Percentiles rank a stretch among this genome's conserved stretches.
These are phyloP conservation scores for Arthrobotrys musiformis DNA, from an alignment of 2,329 filamentous ascomycete genomes.

Conservation along the genomic window DNA sequence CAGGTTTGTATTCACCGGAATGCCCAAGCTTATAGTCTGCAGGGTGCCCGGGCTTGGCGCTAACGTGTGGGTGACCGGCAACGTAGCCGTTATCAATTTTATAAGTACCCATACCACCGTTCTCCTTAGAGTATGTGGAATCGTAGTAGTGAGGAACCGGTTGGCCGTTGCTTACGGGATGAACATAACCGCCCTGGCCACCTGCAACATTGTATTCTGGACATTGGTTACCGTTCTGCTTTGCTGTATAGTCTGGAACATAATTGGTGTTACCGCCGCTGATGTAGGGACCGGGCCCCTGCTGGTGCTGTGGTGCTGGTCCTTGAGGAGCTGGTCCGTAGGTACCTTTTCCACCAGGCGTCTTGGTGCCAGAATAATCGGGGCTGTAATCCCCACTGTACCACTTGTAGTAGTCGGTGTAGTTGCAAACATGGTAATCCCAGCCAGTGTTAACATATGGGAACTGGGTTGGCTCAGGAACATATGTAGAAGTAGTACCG, in stretches of 20 bases:
- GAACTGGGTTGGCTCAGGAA: conserved; percentile 40
- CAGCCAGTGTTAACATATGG: conserved; percentile 49
- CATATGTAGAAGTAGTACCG: conserved; percentile 36
- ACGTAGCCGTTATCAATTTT: background rate
- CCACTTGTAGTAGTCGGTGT: conserved; percentile 50
- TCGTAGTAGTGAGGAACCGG: background rate
- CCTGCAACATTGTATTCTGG: background rate
- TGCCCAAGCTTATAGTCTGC: background rate
- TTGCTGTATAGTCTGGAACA: background rate
- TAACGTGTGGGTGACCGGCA: background rate
- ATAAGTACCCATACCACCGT: background rate
- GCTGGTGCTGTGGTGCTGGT: background rate
- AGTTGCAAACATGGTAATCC: conserved; percentile 47
- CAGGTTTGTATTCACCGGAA: background rate
- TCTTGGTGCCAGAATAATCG: conserved; percentile 24
- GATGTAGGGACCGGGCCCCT: background rate
- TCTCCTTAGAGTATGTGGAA: background rate
- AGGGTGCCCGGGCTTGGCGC: background rate
- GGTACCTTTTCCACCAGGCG: background rate
- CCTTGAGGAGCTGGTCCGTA: background rate
- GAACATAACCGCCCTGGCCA: background rate
- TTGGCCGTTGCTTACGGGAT: background rate
- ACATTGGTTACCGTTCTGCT: background rate
- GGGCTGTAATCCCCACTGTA: conserved; percentile 51
- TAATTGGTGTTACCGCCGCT: background rate